phyloP scores from a whole-genome alignment of 257 asterid species.

The Prunella vulgaris region DNA sequence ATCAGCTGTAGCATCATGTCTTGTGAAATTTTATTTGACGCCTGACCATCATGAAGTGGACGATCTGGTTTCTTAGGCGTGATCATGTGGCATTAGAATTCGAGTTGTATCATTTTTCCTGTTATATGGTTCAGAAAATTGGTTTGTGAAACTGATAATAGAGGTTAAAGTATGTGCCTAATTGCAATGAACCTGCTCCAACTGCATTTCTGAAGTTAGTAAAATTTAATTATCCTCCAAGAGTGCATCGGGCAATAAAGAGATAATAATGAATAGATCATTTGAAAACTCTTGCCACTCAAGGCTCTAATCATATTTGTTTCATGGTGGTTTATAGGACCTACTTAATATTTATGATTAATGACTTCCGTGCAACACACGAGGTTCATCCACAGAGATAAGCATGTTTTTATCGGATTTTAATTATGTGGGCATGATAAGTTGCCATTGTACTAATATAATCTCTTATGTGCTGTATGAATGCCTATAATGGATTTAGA shows the following conservation, averaged over 20 bases:
- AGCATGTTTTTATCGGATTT: slow-evolving; percentile 37
- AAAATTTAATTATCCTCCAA: neutral
- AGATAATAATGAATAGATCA: slow-evolving; percentile 15
- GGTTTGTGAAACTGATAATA: neutral
- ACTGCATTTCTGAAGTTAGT: slow-evolving; percentile 13
- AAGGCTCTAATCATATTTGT: slow-evolving; percentile 31
- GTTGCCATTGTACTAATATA: slow-evolving; percentile 16
- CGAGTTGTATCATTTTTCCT: neutral
- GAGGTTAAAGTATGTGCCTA: neutral
- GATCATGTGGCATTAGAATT: neutral
- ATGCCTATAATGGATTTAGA: slow-evolving; percentile 31
- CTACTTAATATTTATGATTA: slow-evolving; percentile 42
- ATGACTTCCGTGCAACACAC: slow-evolving; percentile 48
- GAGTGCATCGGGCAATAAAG: slow-evolving; percentile 2
- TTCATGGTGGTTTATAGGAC: slow-evolving; percentile 43
- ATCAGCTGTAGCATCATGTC: neutral
- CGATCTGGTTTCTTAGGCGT: neutral
- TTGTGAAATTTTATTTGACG: neutral
- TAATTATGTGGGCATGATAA: slow-evolving; percentile 5
- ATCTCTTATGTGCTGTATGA: slow-evolving; percentile 17
- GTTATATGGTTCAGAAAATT: neutral
- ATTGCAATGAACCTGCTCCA: slow-evolving; percentile 13
- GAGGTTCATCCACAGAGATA: slow-evolving; percentile 47
- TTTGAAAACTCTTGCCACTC: slow-evolving; percentile 17
- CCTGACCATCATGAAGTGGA: neutral